Evolutionary conservation across 345 rosid genomes (phyloP), one percentile per base, ranked within the genome.

Genomic region (Salix caprea): DNA sequence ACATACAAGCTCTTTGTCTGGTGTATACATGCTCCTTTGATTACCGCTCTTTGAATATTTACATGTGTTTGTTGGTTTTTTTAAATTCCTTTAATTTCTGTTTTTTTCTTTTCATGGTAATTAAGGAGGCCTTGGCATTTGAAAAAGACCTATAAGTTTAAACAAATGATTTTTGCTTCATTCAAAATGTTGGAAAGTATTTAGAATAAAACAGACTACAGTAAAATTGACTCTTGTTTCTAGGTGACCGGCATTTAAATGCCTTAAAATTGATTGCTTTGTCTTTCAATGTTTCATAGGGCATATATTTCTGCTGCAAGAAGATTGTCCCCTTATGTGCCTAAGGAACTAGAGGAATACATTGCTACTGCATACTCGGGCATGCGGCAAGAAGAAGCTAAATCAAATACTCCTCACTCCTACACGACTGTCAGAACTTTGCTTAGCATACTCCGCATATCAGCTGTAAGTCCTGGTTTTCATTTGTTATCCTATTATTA

Each of bases 351-450:
- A 39, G 99, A 93, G 83, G 99, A 96, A 82, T 96, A 93, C 68
- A 86, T 92, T 78, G 97, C 98, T 77, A 89, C 92, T 66, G 97
- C 98, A 62, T 96, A 96, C 82, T 93, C 94, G 69, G 86, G 88
- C 81, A 92, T 96, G 83, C 90, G 98, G 30, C 99, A 93, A 84
- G 99, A 96, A 85, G 99, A 96, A 87, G 97, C 98, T 21, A 89
- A 86, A 84, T 87, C 98, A 64, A 92, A 86, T 72, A 82, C 93
- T 62, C 97, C 98, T 62, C 97, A 96, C 82, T 93, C 98, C 50
- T 93, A 93, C 82, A 96, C 99, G 66, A 96, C 99, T 61, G 90
- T 91, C 80, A 86, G 99, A 84, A 93, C 98, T 65, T 86, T 93
- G 74, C 97, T 96, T 68, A 96, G 99, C 83, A 91, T 96, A 80